Base-by-base conservation (phyloP, 1,284 basidiomycete genomes). In the Pseudozyma thailandica region DNA sequence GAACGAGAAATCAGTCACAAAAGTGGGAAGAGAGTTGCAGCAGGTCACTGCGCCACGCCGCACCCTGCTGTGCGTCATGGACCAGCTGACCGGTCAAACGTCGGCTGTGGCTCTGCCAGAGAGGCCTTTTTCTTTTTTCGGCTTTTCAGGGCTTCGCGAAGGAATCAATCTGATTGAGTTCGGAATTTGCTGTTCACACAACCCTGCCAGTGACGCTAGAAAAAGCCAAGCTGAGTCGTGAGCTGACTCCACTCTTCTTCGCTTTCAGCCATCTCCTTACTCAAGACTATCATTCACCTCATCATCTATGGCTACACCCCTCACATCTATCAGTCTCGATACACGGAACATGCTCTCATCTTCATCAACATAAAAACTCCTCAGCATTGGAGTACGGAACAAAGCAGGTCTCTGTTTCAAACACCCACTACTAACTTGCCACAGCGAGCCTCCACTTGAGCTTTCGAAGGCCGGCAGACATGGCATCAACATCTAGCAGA, bases 121-220 rank as follows among this genome's bases (percentile, higher is more conserved):
- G 20, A 30, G n/a, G 16, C 38, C 48, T 35, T 42, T 30, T 38
- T 42, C 35, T 51, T 51, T 51, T 50, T 46, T 59, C 57, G 57
- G 57, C 57, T 60, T 60, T 60, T 21, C 38, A 49, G 46, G 57
- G 30, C 27, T 38, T 42, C 10, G n/a, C n/a, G 51, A 54, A 44
- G 49, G 23, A 53, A n/a, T 33, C 48, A 31, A 35, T 35, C 33
- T 9, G 33, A 35, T 35, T 13, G 33, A 53, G 31, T 18, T 60
- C 44, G 57, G 20, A 35, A 42, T 50, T 35, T 28, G 21, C 23
- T 16, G 13, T 35, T 16, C 8, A 16, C 13, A 7, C 6, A 50
- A 37, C 27, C 48, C 28, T 56, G 31, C 9, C 45, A 26, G 47
- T 33, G 41, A 52, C 18, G 35, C 43, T 39, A n/a, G n/a, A n/a